Conservation (phyloP, 129 eudicot species). For the Flaveria linearis region DNA sequence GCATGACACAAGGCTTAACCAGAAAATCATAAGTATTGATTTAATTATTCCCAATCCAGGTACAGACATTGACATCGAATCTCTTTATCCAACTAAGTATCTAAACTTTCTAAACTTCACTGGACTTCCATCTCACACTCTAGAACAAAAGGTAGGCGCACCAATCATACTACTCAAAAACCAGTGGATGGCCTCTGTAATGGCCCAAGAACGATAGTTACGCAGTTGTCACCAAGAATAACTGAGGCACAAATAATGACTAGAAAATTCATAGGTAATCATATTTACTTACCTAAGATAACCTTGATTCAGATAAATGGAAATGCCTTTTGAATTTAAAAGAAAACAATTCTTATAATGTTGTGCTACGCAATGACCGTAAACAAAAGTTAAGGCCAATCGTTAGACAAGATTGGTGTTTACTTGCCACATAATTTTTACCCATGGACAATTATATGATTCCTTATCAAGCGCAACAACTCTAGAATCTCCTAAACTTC, state of each 20-base stretch:
- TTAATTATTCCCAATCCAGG: too few species aligned
- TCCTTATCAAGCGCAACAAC: too few species aligned
- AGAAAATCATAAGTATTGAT: too few species aligned
- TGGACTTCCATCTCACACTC: background rate
- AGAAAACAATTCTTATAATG: too few species aligned
- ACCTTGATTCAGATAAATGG: too few species aligned
- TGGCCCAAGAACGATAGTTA: background rate
- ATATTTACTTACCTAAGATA: background rate
- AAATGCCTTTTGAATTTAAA: too few species aligned
- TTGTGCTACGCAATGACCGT: too few species aligned
- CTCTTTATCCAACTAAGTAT: background rate
- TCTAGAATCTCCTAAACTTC: too few species aligned
- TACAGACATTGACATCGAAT: background rate
- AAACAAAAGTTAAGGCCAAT: background rate
- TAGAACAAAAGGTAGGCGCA: background rate
- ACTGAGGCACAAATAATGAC: constrained; percentile 1
- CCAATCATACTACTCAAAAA: constrained; percentile 1
- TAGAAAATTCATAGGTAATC: background rate
- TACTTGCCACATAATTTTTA: too few species aligned
- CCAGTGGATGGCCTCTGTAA: background rate
- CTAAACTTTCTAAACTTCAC: background rate
- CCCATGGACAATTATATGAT: too few species aligned
- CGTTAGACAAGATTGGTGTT: background rate
- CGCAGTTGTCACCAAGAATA: background rate
- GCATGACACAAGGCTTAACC: too few species aligned